Evolutionary conservation across 73 alveolate genomes (phyloP), one percentile per base, ranked within the genome.

Genomic region (Paramecium tetraurelia): DNA sequence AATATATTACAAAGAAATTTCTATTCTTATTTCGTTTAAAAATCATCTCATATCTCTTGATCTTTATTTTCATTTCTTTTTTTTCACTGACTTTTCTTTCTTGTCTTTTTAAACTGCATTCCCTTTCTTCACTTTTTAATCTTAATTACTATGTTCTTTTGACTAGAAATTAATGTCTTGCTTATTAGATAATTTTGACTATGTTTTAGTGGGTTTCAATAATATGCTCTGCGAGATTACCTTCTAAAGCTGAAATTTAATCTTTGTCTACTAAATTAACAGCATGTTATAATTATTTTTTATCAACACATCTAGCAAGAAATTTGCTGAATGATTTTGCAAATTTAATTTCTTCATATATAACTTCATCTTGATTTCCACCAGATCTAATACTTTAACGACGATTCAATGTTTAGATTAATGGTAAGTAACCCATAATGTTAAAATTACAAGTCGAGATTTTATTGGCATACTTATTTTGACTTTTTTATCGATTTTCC

Each of bases 161-260:
- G 7, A 31, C 41, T 63, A 63, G 31, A 63, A 63, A 63, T 63
- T 63, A 31, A 63, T 31, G 84, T 63, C 84, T 63, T 29, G 84
- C 46, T 33, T 63, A 27, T 63, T 63, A 63, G 2, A 63, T 33
- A 12, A 63, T 63, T 63, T 27, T 63, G 5, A 63, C 84, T 0
- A 63, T 63, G 46, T 27, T 10, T 63, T 27, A 63, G 31, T 63
- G 84, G 6, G 84, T 63, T 33, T 63, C 84, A 31, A 63, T 63
- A 63, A 63, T 63, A 63, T 63, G 84, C 12, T 63, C 84, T 27
- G 84, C 84, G 18, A 63, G 31, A 63, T 63, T 63, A 31, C 84
- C 84, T 63, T 63, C 84, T 27, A 63, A 63, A 31, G 84, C 84
- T 63, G 84, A 63, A 63, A 63, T 63, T 24, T 63, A 63, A 63